Percentiles rank a stretch among this genome's conserved stretches.
These are phyloP conservation scores for Colletotrichum shisoi DNA, from an alignment of 2,329 filamentous ascomycete species.

Conservation along the genomic window DNA sequence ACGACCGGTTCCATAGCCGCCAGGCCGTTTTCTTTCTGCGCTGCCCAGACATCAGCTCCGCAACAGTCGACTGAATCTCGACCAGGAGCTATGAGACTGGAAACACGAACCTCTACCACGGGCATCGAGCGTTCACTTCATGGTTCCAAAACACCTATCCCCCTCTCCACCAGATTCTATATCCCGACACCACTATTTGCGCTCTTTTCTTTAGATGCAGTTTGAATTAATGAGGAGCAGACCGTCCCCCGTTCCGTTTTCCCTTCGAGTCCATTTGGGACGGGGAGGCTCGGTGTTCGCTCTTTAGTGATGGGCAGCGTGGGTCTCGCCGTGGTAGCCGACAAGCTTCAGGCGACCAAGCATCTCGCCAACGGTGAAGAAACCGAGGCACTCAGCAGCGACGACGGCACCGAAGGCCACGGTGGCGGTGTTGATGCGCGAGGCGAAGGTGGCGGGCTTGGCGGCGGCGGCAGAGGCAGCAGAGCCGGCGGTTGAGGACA, in stretches of 20 bases:
- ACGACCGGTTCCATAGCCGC: slow-evolving; percentile 24
- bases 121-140: slow-evolving; percentile 35
- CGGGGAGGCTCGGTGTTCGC: slow-evolving; percentile 5
- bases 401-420: slow-evolving; percentile 78
- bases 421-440: slow-evolving; percentile 70
- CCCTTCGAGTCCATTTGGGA: slow-evolving; percentile 18
- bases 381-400: slow-evolving; percentile 85
- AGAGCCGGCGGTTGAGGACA: slow-evolving; percentile 65
- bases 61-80: slow-evolving; percentile 3
- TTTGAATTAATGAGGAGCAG: slow-evolving; percentile 34
- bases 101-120: slow-evolving; percentile 34
- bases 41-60: slow-evolving; percentile 19
- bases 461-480: slow-evolving; percentile 64
- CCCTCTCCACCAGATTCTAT: slow-evolving; percentile 31
- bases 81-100: slow-evolving; percentile 10
- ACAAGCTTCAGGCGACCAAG: slow-evolving; percentile 94
- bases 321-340: slow-evolving; percentile 80
- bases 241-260: not conserved
- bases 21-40: slow-evolving; percentile 17
- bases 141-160: slow-evolving; percentile 27
- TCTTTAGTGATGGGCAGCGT: slow-evolving; percentile 66
- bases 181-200: slow-evolving; percentile 29
- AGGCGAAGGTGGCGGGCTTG: slow-evolving; percentile 47
- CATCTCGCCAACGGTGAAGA: slow-evolving; percentile 98
- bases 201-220: slow-evolving; percentile 37